These are phyloP conservation scores for Pezizomycotina sp. DNA, from an alignment of 2,329 filamentous ascomycete genomes.

Conservation along the genomic window DNA sequence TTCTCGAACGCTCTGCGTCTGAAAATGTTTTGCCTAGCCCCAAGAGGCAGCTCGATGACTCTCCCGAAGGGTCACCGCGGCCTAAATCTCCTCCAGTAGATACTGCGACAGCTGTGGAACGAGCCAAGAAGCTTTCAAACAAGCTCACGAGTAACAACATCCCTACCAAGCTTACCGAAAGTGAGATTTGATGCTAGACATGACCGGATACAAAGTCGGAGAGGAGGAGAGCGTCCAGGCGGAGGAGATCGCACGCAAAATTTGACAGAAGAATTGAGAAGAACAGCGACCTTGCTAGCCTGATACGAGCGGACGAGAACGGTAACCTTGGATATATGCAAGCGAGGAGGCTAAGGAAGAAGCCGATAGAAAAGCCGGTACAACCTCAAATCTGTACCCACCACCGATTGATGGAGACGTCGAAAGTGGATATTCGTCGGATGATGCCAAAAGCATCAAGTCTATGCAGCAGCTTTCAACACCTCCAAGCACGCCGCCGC, in stretches of 20 bases:
- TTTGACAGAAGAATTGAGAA: conserved; percentile 84
- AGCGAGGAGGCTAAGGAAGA: conserved; percentile 87
- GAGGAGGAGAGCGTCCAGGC: conserved; percentile 84
- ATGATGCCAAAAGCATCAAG: conserved; percentile 49
- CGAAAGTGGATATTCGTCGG: conserved; percentile 89
- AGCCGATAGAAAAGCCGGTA: conserved; percentile 27
- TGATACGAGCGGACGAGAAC: conserved; percentile 88
- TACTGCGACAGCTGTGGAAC: conserved; percentile 58
- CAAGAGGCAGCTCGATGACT: conserved; percentile 25
- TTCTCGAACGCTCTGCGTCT: conserved; percentile 36
- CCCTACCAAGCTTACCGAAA: conserved; percentile 77
- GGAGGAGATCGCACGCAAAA: conserved; percentile 82
- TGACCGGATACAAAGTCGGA: conserved; percentile 89
- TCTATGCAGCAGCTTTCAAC: conserved; percentile 46
- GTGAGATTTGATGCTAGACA: conserved; percentile 92
- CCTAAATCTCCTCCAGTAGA: conserved; percentile 61
- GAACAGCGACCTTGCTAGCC: conserved; percentile 83
- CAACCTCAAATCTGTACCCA: conserved; percentile 37
- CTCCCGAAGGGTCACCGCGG: conserved; percentile 29
- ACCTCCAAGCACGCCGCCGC: conserved; percentile 16
- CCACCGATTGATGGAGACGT: conserved; percentile 64
- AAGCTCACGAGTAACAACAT: conserved; percentile 84
- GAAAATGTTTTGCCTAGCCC: conserved; percentile 38
- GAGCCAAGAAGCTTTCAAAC: conserved; percentile 70
- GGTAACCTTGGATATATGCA: conserved; percentile 98